Conservation (phyloP, 352 stramenopile species). For the Phytopythium litorale region DNA sequence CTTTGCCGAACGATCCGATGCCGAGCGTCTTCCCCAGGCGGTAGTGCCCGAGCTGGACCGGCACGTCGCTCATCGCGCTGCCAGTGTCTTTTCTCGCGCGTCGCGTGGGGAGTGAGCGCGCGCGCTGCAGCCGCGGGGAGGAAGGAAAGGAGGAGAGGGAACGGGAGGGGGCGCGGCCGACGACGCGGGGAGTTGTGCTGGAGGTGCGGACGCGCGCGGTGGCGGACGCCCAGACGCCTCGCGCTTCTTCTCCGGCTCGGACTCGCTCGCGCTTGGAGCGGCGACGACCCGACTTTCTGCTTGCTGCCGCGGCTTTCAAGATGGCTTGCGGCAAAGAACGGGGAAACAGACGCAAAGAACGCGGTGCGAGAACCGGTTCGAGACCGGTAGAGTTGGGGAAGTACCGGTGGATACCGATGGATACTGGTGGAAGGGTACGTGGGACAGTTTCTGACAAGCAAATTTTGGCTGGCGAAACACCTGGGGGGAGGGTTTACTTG, state of each 20-base stretch:
- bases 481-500: no score
- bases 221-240: background rate
- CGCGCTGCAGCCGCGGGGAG: background rate
- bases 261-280: no score
- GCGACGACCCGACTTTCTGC: background rate
- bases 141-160: background rate
- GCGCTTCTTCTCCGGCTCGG: background rate
- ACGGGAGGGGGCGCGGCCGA: background rate
- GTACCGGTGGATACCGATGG: background rate
- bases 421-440: background rate
- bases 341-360: conserved; percentile 6
- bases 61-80: conserved; percentile 71
- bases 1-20: conserved; percentile 99
- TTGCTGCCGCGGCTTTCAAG: conserved; percentile 1
- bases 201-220: background rate
- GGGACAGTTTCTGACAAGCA: background rate
- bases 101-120: background rate
- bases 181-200: background rate
- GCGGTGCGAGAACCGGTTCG: background rate
- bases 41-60: conserved; percentile 97
- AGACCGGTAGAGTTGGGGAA: background rate
- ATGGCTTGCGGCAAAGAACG: background rate
- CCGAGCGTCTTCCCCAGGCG: conserved; percentile 98
- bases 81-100: background rate
- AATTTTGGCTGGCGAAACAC: background rate